These are phyloP conservation scores for Arctium lappa DNA, from an alignment of 129 eudicot genomes.

Conservation along the genomic window DNA sequence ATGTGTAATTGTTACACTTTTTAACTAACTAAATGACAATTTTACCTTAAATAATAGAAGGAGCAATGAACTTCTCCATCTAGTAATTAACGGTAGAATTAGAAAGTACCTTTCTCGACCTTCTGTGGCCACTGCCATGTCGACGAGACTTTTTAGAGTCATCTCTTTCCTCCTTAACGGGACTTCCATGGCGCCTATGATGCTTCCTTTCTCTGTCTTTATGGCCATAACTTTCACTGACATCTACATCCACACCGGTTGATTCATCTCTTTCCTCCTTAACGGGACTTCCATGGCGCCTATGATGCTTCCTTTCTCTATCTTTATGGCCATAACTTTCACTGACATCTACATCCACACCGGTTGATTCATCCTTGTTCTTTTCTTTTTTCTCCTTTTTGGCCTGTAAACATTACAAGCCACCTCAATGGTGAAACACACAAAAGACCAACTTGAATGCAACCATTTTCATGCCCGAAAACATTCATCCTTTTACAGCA, in stretches of 20 bases:
- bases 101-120: slow-evolving; percentile 76
- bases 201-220: slow-evolving; percentile 72
- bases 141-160: slow-evolving; percentile 79
- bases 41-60: neutral
- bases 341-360: slow-evolving; percentile 27
- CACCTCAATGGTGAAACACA: neutral
- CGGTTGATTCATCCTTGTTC: slow-evolving; percentile 66
- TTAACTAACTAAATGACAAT: too few relatives aligned
- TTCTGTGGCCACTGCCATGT: slow-evolving; percentile 92
- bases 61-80: neutral
- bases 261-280: slow-evolving; percentile 72
- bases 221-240: neutral
- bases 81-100: neutral
- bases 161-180: slow-evolving; percentile 77
- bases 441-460: neutral
- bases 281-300: slow-evolving; percentile 63
- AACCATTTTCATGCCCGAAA: neutral
- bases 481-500: neutral
- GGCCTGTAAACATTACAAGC: slow-evolving; percentile 34
- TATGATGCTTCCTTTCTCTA: slow-evolving; percentile 70
- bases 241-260: slow-evolving; percentile 39
- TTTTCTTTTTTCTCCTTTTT: slow-evolving; percentile 85
- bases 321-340: slow-evolving; percentile 29
- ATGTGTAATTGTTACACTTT: neutral
- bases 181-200: slow-evolving; percentile 62